phyloP scores from a whole-genome alignment of 805 yeast species.

The Monosporozyma siamensis region DNA sequence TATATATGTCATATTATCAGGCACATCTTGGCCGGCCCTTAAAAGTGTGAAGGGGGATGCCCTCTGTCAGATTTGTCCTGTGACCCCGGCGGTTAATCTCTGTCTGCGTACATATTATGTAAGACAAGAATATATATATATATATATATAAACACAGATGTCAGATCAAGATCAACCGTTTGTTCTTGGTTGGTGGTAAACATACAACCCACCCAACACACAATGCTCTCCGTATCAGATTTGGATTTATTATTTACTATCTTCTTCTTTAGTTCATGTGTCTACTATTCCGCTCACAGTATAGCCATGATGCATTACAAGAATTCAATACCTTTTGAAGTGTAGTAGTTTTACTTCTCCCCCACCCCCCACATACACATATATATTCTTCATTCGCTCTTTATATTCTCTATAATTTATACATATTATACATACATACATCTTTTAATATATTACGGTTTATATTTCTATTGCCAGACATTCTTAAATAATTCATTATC shows the following conservation, averaged over 20 bases:
- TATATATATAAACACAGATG: background rate
- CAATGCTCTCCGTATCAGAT: too few relatives aligned
- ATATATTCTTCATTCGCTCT: background rate
- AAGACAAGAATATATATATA: background rate
- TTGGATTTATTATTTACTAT: background rate
- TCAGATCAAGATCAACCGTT: too few relatives aligned
- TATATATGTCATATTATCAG: too few relatives aligned
- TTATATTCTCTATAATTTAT: background rate
- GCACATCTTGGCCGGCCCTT: too few relatives aligned
- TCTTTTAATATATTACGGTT: background rate
- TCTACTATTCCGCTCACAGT: constrained; percentile 2
- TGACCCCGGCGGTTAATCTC: too few relatives aligned
- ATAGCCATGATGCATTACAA: constrained; percentile 1
- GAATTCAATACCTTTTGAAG: background rate
- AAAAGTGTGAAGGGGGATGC: too few relatives aligned
- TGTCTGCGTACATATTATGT: too few relatives aligned
- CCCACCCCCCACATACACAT: background rate
- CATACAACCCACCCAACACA: too few relatives aligned
- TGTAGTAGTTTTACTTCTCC: too few relatives aligned
- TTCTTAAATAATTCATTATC: constrained; percentile 58
- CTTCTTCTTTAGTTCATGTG: background rate
- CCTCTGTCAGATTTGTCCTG: too few relatives aligned
- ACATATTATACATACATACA: background rate
- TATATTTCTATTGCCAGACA: constrained; percentile 44
- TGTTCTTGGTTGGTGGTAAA: too few relatives aligned